These are phyloP conservation scores for Knufia petricola DNA, from an alignment of 2,329 filamentous ascomycete genomes.

Conservation along the genomic window DNA sequence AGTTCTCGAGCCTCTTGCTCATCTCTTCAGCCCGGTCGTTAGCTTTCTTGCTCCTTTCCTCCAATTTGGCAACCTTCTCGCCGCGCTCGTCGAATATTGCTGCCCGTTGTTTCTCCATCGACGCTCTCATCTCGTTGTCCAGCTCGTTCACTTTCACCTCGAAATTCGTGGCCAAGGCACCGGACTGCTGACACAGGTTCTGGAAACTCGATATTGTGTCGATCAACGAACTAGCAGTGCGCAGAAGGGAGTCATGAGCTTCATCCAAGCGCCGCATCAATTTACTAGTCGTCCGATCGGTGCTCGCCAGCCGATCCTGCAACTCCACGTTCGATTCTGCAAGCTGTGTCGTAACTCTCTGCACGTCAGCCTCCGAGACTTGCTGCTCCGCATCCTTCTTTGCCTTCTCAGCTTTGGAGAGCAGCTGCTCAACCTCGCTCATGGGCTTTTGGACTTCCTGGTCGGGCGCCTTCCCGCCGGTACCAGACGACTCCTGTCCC, in stretches of 20 bases:
- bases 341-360: conserved; percentile 4
- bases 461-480: background rate
- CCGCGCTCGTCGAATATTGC: background rate
- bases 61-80: background rate
- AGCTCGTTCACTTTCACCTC: conserved; percentile 2
- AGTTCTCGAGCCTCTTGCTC: conserved; percentile 6
- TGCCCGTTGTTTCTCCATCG: background rate
- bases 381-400: background rate
- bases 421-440: conserved; percentile 3
- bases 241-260: background rate
- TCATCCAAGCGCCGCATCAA: conserved; percentile 8
- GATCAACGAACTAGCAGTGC: conserved; percentile 1
- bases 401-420: conserved; percentile 8
- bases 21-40: conserved; percentile 5
- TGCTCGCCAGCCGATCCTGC: background rate
- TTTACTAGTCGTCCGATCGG: background rate
- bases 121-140: background rate
- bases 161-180: conserved; percentile 3
- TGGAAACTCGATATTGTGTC: conserved; percentile 8
- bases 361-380: conserved; percentile 6
- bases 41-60: background rate
- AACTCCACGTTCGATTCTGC: conserved; percentile 6
- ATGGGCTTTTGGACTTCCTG: conserved; percentile 2
- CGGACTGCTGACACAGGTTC: conserved; percentile 4
- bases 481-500: background rate